A percentile compares a stretch with the other conserved stretches of the same genome.
phyloP scores from a whole-genome alignment of 176 grass and related monocot genomes.

The Aegilops umbellulata region DNA sequence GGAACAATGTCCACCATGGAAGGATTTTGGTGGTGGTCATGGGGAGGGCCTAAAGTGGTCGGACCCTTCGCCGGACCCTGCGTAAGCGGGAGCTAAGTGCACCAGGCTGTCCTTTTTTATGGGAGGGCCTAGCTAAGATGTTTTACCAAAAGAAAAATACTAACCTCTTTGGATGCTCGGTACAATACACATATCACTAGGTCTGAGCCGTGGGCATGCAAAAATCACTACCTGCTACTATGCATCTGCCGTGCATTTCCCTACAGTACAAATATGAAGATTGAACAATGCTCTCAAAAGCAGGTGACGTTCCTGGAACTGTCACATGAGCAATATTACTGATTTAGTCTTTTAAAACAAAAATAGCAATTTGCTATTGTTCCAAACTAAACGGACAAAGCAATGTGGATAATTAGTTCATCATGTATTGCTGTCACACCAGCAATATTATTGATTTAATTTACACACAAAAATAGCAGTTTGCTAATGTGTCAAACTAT shows the following conservation, averaged over 20 bases:
- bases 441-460: neutral
- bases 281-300: neutral
- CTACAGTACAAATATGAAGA: neutral
- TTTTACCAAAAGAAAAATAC: too few species aligned
- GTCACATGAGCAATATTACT: neutral
- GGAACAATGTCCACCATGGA: neutral
- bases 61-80: too few species aligned
- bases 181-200: too few species aligned
- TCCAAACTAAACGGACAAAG: neutral
- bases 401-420: neutral
- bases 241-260: neutral
- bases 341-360: neutral
- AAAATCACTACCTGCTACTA: neutral
- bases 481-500: neutral
- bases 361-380: neutral
- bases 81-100: too few species aligned
- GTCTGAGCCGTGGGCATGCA: neutral
- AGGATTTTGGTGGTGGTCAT: too few species aligned
- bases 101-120: too few species aligned
- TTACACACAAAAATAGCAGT: neutral
- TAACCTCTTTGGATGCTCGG: too few species aligned
- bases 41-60: too few species aligned
- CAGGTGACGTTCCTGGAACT: neutral
- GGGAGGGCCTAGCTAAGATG: neutral
- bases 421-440: neutral